Evolutionary conservation across 257 asterid genomes (phyloP).

Genomic region (Nicotiana tomentosiformis): DNA sequence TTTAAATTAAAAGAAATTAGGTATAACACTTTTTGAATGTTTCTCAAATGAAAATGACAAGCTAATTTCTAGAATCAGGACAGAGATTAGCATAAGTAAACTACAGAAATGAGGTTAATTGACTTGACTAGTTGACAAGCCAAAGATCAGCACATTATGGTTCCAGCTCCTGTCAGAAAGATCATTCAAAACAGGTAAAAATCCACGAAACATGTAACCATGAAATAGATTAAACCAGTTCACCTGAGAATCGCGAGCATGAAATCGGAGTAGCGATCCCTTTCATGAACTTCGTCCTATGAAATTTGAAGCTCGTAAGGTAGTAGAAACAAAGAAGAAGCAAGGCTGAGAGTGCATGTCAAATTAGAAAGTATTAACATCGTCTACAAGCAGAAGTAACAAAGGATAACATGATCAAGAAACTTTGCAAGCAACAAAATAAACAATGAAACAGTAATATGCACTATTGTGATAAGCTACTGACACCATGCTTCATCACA

Average conservation of each 20-base stretch:
- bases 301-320: conserved; percentile 17
- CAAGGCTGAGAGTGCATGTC: neutral
- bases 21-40: neutral
- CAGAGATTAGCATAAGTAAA: neutral
- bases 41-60: neutral
- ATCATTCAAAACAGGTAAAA: neutral
- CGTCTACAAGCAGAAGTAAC: conserved; percentile 2
- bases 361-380: neutral
- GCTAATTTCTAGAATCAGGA: neutral
- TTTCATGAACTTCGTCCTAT: conserved; percentile 98
- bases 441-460: neutral
- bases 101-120: conserved; percentile 2
- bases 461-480: too few relatives aligned
- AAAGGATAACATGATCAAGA: neutral
- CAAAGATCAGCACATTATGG: neutral
- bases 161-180: neutral
- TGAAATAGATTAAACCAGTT: conserved; percentile 17
- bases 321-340: neutral
- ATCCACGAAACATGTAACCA: neutral
- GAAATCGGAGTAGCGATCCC: conserved; percentile 94
- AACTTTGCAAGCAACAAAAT: neutral
- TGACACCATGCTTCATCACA: too few relatives aligned
- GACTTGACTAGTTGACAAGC: conserved; percentile 2
- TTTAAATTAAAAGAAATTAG: neutral
- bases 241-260: conserved; percentile 97